Evolutionary conservation across 106 monocot genomes (phyloP), one percentile per base, ranked within the genome.

Genomic region (Dioscorea alata): DNA sequence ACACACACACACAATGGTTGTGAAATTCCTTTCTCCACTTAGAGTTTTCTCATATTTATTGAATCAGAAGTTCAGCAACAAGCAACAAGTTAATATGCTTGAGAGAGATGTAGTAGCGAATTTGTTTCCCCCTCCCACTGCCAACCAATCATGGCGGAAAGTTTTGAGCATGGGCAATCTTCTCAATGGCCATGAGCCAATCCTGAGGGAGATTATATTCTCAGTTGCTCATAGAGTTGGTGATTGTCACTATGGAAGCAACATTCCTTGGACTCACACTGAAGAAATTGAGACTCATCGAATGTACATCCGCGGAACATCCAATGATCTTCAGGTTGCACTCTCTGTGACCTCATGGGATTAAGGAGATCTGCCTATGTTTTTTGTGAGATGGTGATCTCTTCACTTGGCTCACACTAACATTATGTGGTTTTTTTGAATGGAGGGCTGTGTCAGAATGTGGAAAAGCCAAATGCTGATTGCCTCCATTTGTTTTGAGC

Each of bases 81-180:
- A 83, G 59, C 83, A 99, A 74, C 61, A 23, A 35, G 93, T 99
- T 20, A 77, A 67, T 64, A 61, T 57, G 66, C 76, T 65, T 23
- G 99, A 99, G 72, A 80, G 90, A 84, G 90, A 90, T 63, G 75
- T 31, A n/a, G 71, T 93, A 21, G 49, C 81, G 42, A 75, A 68
- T 48, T 67, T 99, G 63, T 99, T 99, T 52, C 92, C 93, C 12
- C 90, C 83, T 23, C 99, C 99, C 32, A 90, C 93, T 65, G 86
- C 90, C 33, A 93, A 76, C 72, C 99, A 99, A 50, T 99, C 99
- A 65, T 99, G 99, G 99, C 82, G 99, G 76, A 99, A 93, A 78
- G 99, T 99, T 50, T 68, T 99, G 77, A 99, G 90, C 81, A 99
- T 99, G 99, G 99, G 99, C 15, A 99, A 99, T 82, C 87, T 99